These are phyloP conservation scores for Vigna unguiculata DNA, from an alignment of 306 rosid species.

Conservation along the genomic window DNA sequence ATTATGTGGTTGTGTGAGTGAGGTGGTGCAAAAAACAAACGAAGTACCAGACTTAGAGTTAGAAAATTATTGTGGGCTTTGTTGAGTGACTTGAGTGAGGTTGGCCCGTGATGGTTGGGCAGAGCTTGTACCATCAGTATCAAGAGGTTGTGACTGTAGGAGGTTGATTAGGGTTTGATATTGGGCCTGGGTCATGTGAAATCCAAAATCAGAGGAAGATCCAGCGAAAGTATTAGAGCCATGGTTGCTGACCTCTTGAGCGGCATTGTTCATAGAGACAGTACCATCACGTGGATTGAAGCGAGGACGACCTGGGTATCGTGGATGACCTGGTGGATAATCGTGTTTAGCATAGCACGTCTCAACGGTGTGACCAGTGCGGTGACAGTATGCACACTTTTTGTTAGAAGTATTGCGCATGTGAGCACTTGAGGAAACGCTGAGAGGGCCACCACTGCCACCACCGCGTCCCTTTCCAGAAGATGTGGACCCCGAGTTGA, in stretches of 20 bases:
- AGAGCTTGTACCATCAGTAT: no score
- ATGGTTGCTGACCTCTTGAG: no score
- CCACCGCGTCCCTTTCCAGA: not conserved
- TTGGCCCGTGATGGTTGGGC: no score
- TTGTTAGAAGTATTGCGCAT: not conserved
- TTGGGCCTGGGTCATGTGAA: no score
- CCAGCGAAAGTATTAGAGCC: no score
- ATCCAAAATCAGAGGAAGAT: no score
- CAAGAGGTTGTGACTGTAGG: no score
- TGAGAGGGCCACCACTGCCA: rapidly evolving
- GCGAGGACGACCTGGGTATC: no score
- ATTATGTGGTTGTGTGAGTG: not conserved
- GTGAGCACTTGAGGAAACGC: not conserved
- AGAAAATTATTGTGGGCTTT: not conserved
- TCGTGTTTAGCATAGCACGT: not conserved
- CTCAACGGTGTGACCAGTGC: not conserved
- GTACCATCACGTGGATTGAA: no score
- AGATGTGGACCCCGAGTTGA: not conserved
- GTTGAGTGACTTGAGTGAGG: not conserved
- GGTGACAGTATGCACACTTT: not conserved
- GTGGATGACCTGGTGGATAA: not conserved
- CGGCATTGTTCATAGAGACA: no score
- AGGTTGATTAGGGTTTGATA: no score
- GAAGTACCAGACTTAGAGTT: not conserved
- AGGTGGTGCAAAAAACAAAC: not conserved